Conservation (phyloP, 352 stramenopile species). For the Globisporangium nodosum region DNA sequence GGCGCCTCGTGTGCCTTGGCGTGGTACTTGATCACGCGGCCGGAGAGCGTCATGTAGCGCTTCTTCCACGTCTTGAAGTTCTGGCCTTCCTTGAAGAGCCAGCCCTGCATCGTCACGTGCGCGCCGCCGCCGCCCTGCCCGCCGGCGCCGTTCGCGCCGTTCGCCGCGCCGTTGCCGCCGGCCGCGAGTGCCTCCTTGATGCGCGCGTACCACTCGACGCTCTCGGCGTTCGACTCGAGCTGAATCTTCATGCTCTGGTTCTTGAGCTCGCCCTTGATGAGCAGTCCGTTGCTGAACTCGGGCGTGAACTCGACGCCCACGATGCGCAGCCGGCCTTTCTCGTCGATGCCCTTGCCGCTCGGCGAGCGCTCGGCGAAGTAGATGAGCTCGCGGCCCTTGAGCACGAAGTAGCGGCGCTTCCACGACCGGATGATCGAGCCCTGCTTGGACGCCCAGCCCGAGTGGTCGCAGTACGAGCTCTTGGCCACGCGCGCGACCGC, state of each 20-base stretch:
- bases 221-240: conserved; percentile 57
- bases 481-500: conserved; percentile 35
- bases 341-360: conserved; percentile 65
- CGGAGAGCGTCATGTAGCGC: conserved; percentile 70
- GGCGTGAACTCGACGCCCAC: conserved; percentile 58
- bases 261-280: conserved; percentile 61
- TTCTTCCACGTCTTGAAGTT: conserved; percentile 88
- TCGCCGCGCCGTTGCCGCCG: conserved; percentile 7
- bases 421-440: conserved; percentile 77
- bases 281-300: conserved; percentile 55
- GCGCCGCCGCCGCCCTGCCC: conserved; percentile 3
- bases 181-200: conserved; percentile 35
- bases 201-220: conserved; percentile 51
- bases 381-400: conserved; percentile 68
- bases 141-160: conserved; percentile 2
- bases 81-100: conserved; percentile 77
- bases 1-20: conserved; percentile 44
- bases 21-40: conserved; percentile 61
- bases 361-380: conserved; percentile 71
- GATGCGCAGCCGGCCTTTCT: conserved; percentile 67
- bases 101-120: conserved; percentile 53
- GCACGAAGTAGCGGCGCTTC: conserved; percentile 83
- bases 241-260: conserved; percentile 70
- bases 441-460: conserved; percentile 76
- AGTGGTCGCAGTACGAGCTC: conserved; percentile 71